Evolutionary conservation across 352 stramenopile species (phyloP), one percentile per base, ranked within the genome.

Genomic region (Phytopythium kandeliae): DNA sequence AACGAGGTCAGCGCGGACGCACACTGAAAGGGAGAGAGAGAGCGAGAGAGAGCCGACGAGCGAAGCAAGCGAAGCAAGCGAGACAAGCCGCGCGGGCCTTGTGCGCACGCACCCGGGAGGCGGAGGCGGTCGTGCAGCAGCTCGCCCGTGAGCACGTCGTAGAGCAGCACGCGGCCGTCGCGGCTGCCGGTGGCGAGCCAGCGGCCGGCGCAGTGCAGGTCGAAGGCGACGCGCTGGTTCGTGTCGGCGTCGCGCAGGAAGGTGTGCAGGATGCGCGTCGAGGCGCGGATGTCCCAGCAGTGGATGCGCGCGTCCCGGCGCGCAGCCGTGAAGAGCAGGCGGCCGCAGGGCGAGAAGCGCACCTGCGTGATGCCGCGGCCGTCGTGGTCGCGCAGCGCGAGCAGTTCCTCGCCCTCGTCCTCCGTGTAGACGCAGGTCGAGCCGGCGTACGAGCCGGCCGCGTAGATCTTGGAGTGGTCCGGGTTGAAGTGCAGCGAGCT

Each of bases 351-450:
- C 25, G 78, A 80, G 63, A 96, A 96, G 36, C 61, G 64, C 7
- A 95, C 72, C 51, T 92, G 78, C 12, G 86, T 89, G 49, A 96
- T 86, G 9, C 87, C 85, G 12, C 69, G 62, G 36, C 83, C 79
- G 54, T 87, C 76, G 57, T 92, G 81, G 61, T 87, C 74, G 17
- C 65, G 62, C n/a, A 90, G 46, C 41, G 58, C 51, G 30, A 92
- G 54, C 37, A 86, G 47, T 38, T 86, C 67, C 40, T 89, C 74
- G 35, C 69, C 72, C 48, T 75, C 68, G 51, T 93, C 69, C 57
- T 95, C 85, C 21, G 73, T 86, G 69, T 96, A 96, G 35, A 96
- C 65, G 59, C 68, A 90, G 13, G 89, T 89, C 24, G 74, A 79
- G 17, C 84, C 82, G 1, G 68, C 69, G 64, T 96, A 96, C 19